A percentile compares a stretch with the other conserved stretches of the same genome.
Evolutionary conservation across 2,329 filamentous ascomycete genomes (phyloP).

Genomic region (Fusarium sambucinum): DNA sequence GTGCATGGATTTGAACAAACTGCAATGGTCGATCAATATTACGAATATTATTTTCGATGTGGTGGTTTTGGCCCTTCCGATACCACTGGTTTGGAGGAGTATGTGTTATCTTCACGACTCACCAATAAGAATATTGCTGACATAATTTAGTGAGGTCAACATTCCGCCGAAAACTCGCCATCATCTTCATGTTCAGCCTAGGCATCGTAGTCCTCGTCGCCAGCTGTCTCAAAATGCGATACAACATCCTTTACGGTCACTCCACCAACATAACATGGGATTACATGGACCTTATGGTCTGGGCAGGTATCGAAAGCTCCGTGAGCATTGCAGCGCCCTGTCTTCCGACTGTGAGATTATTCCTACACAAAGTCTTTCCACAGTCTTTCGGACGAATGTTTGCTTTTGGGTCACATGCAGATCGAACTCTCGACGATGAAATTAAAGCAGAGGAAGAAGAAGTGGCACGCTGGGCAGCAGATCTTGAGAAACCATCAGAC

Average conservation of each 20-base stretch:
- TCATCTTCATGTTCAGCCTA: slow-evolving; percentile 19
- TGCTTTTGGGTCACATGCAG: slow-evolving; percentile 5
- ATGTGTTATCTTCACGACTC: not conserved
- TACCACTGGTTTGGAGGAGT: slow-evolving; percentile 25
- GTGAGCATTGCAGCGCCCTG: slow-evolving; percentile 21
- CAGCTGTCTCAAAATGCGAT: slow-evolving; percentile 27
- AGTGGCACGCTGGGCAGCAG: slow-evolving; percentile 13
- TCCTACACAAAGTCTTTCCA: slow-evolving; percentile 10
- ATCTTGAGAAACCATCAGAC: not conserved
- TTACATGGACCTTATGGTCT: slow-evolving; percentile 23
- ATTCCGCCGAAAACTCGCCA: slow-evolving; percentile 16
- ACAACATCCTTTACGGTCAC: slow-evolving; percentile 22
- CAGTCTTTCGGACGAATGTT: slow-evolving; percentile 17
- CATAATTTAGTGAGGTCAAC: not conserved
- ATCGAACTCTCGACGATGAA: slow-evolving; percentile 7
- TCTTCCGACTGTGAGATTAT: slow-evolving; percentile 10
- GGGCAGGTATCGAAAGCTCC: slow-evolving; percentile 21
- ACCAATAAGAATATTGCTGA: fast-evolving
- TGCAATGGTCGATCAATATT: slow-evolving; percentile 16
- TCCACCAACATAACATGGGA: slow-evolving; percentile 20
- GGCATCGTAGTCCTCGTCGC: slow-evolving; percentile 16
- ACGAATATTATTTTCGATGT: slow-evolving; percentile 18
- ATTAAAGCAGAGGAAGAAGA: slow-evolving; percentile 23
- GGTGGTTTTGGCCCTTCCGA: not conserved
- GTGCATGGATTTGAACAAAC: slow-evolving; percentile 23